Evolutionary conservation across 495 filamentous ascomycete species (phyloP).

Genomic region (Aspergillus campestris): DNA sequence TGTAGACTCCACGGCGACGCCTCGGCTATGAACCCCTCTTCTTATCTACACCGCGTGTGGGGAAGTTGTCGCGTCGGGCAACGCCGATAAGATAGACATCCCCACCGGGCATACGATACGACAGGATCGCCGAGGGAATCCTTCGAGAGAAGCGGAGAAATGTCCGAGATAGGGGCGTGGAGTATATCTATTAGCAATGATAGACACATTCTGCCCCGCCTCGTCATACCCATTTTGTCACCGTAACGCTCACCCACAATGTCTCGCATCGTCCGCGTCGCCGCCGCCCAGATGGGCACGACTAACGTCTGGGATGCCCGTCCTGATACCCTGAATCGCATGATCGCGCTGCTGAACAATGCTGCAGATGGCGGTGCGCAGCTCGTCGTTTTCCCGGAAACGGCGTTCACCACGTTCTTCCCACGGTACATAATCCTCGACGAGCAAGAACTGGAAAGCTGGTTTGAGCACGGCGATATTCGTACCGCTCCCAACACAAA

Average conservation of each 20-base stretch:
- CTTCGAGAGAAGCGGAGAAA: background rate
- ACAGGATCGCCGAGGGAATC: background rate
- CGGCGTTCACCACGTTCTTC: conserved; percentile 43
- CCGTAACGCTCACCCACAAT: conserved; percentile 6
- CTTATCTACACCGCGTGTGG: background rate
- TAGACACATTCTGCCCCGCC: background rate
- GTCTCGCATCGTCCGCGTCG: conserved; percentile 24
- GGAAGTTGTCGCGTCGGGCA: background rate
- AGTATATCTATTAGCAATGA: background rate
- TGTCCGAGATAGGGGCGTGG: background rate
- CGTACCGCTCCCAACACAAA: conserved; percentile 27
- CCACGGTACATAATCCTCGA: conserved; percentile 34
- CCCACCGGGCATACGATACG: background rate
- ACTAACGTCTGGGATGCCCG: conserved; percentile 27
- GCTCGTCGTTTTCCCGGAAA: conserved; percentile 40
- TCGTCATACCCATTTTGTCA: background rate
- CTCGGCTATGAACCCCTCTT: no score
- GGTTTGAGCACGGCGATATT: conserved; percentile 37
- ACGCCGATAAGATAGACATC: background rate
- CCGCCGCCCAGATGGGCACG: conserved; percentile 38
- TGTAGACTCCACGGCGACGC: no score
- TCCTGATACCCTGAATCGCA: conserved; percentile 27
- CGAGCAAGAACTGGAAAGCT: conserved; percentile 28
- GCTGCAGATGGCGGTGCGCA: conserved; percentile 27
- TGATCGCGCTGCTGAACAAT: conserved; percentile 31